Evolutionary conservation across 2,329 filamentous ascomycete species (phyloP).

Genomic region (Neurospora sp.): DNA sequence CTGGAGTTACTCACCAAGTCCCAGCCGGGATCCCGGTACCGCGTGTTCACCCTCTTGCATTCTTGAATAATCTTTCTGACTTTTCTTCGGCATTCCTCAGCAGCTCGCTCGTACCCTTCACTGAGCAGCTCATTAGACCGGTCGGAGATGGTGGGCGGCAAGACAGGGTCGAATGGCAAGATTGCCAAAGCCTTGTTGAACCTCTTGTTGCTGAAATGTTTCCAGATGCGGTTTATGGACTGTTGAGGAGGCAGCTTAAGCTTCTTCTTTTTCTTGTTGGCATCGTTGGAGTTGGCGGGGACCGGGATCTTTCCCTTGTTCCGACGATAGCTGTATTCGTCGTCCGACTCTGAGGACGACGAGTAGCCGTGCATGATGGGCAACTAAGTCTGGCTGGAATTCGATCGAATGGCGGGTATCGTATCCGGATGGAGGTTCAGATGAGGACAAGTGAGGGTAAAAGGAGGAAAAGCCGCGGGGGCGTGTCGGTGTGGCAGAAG

Average conservation of each 20-base stretch:
- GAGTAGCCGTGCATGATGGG: slow-evolving; percentile 22
- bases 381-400: not conserved
- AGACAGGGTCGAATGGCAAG: slow-evolving; percentile 53
- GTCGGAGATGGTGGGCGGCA: slow-evolving; percentile 37
- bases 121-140: slow-evolving; percentile 50
- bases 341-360: slow-evolving; percentile 20
- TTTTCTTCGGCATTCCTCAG: slow-evolving; percentile 52
- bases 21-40: slow-evolving; percentile 60
- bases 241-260: slow-evolving; percentile 51
- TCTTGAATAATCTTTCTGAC: slow-evolving; percentile 51
- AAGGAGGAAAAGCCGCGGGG: not conserved
- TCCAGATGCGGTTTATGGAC: slow-evolving; percentile 58
- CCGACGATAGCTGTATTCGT: slow-evolving; percentile 19
- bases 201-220: slow-evolving; percentile 46
- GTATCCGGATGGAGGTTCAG: not conserved
- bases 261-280: slow-evolving; percentile 47
- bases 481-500: not conserved
- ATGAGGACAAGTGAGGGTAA: not conserved
- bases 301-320: slow-evolving; percentile 14
- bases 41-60: slow-evolving; percentile 66
- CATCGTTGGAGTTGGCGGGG: slow-evolving; percentile 12
- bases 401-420: not conserved
- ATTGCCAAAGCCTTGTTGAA: slow-evolving; percentile 57
- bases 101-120: slow-evolving; percentile 53
- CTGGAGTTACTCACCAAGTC: slow-evolving; percentile 40